These are phyloP conservation scores for Smallanthus sonchifolius DNA, from an alignment of 129 eudicot species.

Conservation along the genomic window DNA sequence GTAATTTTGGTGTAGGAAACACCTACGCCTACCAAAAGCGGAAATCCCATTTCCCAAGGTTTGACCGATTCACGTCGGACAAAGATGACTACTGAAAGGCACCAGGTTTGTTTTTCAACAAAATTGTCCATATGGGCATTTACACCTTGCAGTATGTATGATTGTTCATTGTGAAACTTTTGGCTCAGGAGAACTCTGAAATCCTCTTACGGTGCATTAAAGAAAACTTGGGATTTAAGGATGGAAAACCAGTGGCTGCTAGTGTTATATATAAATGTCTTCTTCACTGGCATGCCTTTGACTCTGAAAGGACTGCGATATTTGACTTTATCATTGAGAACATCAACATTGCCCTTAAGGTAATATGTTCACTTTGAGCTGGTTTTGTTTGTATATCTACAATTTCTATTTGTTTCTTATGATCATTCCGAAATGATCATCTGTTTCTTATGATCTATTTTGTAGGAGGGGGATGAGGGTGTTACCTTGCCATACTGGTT, in stretches of 20 bases:
- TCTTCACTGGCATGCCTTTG: slow-evolving; percentile 94
- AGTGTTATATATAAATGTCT: slow-evolving; percentile 90
- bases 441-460: slow-evolving; percentile 1
- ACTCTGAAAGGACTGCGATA: slow-evolving; percentile 92
- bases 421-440: neutral
- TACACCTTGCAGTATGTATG: slow-evolving; percentile 1
- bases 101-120: slow-evolving; percentile 46
- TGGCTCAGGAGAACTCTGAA: slow-evolving; percentile 69
- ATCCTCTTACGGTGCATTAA: slow-evolving; percentile 75
- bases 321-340: slow-evolving; percentile 87
- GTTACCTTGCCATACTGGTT: slow-evolving; percentile 81
- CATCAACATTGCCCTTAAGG: slow-evolving; percentile 79
- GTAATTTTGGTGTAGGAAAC: slow-evolving; percentile 61
- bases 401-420: neutral
- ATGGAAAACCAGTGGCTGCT: slow-evolving; percentile 95
- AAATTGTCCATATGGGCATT: neutral
- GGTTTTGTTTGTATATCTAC: neutral
- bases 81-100: slow-evolving; percentile 70
- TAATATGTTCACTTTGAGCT: slow-evolving; percentile 19
- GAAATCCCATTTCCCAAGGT: slow-evolving; percentile 61
- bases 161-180: neutral
- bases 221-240: slow-evolving; percentile 82
- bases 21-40: slow-evolving; percentile 81
- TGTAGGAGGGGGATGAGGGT: slow-evolving; percentile 85
- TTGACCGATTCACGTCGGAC: slow-evolving; percentile 77